A percentile compares a stretch with the other conserved stretches of the same genome.
These are phyloP conservation scores for Hymenochaete sp. DNA, from an alignment of 1,284 basidiomycete genomes.

Conservation along the genomic window DNA sequence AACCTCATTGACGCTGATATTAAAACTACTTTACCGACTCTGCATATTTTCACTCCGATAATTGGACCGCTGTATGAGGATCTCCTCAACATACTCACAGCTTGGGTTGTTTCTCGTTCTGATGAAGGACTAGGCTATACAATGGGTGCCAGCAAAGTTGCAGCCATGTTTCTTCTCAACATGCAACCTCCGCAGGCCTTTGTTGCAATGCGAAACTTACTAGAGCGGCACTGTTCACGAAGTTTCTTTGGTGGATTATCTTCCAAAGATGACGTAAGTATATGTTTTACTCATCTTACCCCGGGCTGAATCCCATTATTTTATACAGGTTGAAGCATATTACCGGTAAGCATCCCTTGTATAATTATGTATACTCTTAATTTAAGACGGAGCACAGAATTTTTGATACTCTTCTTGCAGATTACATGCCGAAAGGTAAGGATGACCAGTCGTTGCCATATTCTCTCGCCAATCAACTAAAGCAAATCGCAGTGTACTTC, in stretches of 20 bases:
- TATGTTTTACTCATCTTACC: conserved; percentile 4
- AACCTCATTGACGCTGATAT: conserved; percentile 76
- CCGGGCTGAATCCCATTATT: conserved; percentile 25
- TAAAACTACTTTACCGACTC: conserved; percentile 65
- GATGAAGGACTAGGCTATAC: conserved; percentile 84
- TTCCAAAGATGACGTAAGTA: conserved; percentile 72
- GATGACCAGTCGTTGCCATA: conserved; percentile 2
- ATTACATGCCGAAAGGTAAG: conserved; percentile 90
- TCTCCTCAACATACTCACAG: conserved; percentile 78
- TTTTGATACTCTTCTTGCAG: conserved; percentile 86
- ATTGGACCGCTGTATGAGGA: conserved; percentile 82
- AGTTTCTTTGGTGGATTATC: conserved; percentile 74
- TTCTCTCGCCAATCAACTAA: conserved; percentile 8
- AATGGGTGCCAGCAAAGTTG: conserved; percentile 60
- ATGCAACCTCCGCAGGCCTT: conserved; percentile 78
- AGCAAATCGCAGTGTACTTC: conserved; percentile 62
- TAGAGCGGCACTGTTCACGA: conserved; percentile 78
- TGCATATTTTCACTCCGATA: conserved; percentile 80
- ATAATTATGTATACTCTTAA: conserved; percentile 12
- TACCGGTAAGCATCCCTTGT: conserved; percentile 22
- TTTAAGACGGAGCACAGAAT: conserved; percentile 48
- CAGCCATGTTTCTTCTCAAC: conserved; percentile 85
- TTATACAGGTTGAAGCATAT: conserved; percentile 66
- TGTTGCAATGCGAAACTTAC: conserved; percentile 79
- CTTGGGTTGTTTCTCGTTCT: conserved; percentile 85